Base-by-base conservation (phyloP, 2,329 filamentous ascomycete genomes). In the Trichophyton simii region DNA sequence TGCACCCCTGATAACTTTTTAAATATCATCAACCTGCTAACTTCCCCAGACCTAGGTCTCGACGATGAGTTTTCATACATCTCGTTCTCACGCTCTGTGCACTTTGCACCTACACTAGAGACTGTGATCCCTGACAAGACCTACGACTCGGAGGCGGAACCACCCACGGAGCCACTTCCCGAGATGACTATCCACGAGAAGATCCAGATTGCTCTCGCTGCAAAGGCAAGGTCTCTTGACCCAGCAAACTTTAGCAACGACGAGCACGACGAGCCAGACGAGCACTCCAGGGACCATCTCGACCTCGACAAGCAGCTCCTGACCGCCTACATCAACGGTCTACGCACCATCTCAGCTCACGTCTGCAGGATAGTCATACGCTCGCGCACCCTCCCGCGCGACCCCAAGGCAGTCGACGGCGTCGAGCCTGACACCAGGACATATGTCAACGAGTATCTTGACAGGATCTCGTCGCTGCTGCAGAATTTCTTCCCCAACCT, bases 241-340 rank as follows among this genome's bases (percentile, higher is more conserved):
- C 44, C 20, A 3, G 25, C 25, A 31, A 31, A 9, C 20, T 25
- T 52, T 15, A 11, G 8, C 48, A 28, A 20, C 4, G 48, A 31
- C 9, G 20, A 25, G 7, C 8, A 52, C 25, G n/a, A 52, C 13
- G 63, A 63, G 50, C 69, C 71, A 13, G 72, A 74, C 25, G 72
- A 76, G 50, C 71, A 74, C 62, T 65, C 72, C 5, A 67, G 65
- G 31, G 75, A 77, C 60, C 67, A 69, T 36, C 61, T 76, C 18
- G 73, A 75, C 28, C 64, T 75, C 22, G 75, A 77, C 61, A 72
- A 71, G 48, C 67, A 69, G 31, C 66, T 75, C 4, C 75, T 77
- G 59, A 65, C 71, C 25, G 75, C 74, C 9, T 75, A 74, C 64
- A 73, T 77, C 66, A 76, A 76, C 57, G 74, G 73, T 15, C 72